Base-by-base conservation (phyloP, 441 rosid species). In the Croton laevigatus region DNA sequence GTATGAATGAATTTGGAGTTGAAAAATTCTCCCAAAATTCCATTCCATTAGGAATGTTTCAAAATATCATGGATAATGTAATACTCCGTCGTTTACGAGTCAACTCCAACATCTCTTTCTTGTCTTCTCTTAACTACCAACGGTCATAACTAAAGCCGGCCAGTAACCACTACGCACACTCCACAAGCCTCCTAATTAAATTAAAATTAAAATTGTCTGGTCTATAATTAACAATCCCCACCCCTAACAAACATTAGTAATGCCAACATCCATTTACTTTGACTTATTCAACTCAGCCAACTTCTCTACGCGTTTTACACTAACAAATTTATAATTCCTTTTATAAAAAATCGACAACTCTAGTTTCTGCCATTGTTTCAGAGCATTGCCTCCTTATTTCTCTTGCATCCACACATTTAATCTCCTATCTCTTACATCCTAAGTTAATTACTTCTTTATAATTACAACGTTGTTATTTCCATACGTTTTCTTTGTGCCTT, bases 221-320 rank as follows among this genome's bases (percentile, higher is more conserved):
- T 27, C n/a, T 14, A 46, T 22, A 22, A 59, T 0, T n/a, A n/a
- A n/a, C n/a, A n/a, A n/a, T n/a, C n/a, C n/a, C n/a, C n/a, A n/a
- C n/a, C 37, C 60, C 61, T n/a, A n/a, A n/a, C n/a, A n/a, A 49
- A 49, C 22, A 70, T 49, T 48, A 70, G 66, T 8, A 32, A 27
- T 11, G 34, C 65, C 58, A 22, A 1, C 44, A 6, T 11, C n/a
- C 59, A 6, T 20, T 48, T 48, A 36, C 5, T 62, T 71, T 22
- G 52, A 61, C 67, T 51, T 13, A 4, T 49, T 61, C 73, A 20
- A 42, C 32, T 27, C 32, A 27, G 2, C 32, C 22, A 57, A 36
- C 52, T 37, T 7, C 1, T 22, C 7, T 19, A 67, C 61, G 61
- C 14, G 71, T 53, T 53, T 36, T 22, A 54, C 34, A 55, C 59